Base-by-base conservation (phyloP, 345 rosid species). In the Corchorus capsularis region DNA sequence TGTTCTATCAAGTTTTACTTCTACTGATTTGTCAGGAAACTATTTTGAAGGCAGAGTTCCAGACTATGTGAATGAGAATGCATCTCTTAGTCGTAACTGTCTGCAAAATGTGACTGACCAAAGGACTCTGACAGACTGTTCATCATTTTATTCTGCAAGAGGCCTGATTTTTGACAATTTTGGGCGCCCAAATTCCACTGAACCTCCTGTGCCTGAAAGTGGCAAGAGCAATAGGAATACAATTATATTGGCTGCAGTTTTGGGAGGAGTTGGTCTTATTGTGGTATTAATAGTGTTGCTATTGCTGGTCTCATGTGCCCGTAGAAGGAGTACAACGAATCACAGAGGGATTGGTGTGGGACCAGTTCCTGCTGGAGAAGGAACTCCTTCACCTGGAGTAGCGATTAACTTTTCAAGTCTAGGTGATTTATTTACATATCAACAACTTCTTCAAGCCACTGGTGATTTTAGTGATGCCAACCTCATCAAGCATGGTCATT, bases 401-500 rank as follows among this genome's bases (percentile, higher is more conserved):
- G 78, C 87, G 0, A 75, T 89, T 73, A 85, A 86, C 79, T 80
- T 94, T 66, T 87, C 93, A 10, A 87, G 83, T 60, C 85, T 94
- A 49, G 99, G 99, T 27, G 93, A 89, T 69, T 79, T 90, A 20
- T 92, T 84, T 85, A 77, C 94, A 5, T 90, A 90, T 79, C 93
- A 91, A 79, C 95, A 91, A 83, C 90, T 94, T 79, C 87, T 91
- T 3, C 84, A 79, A 60, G 95, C 97, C 70, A 92, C 97, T 5
- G 86, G 84, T 67, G 88, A 89, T 13, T 92, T 94, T 63, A 84
- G 69, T 75, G 98, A 91, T 55, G 82, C 81, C 1, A 94, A 87
- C 82, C 90, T 96, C 80, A 90, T 96, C 62, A 96, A 91, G 83
- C 83, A 86, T 35, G 99, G 99, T 46, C 99, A 94, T 75, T 96